Evolutionary conservation across 1,284 basidiomycete species (phyloP).

Genomic region (Sutorius eximius): DNA sequence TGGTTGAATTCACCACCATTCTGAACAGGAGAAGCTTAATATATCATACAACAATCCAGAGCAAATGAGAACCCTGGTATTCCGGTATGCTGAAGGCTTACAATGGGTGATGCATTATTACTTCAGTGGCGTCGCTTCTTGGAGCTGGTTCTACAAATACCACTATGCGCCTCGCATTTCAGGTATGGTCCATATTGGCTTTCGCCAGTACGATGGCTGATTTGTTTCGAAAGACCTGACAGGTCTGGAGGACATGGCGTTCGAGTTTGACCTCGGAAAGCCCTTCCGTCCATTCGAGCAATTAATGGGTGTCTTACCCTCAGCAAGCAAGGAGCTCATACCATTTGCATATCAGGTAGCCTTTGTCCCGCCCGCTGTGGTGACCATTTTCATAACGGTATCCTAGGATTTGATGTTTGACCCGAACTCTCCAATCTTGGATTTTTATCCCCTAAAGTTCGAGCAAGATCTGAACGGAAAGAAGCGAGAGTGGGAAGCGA

Average conservation of each 20-base stretch:
- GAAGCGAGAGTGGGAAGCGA: conserved; percentile 98
- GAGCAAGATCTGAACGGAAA: conserved; percentile 97
- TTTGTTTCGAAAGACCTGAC: conserved; percentile 61
- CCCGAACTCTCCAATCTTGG: conserved; percentile 83
- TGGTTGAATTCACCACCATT: not conserved
- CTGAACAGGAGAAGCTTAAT: conserved; percentile 73
- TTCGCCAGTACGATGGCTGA: conserved; percentile 5
- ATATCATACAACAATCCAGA: conserved; percentile 73
- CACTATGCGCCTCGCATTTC: conserved; percentile 96
- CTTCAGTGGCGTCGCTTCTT: conserved; percentile 94
- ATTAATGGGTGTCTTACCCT: conserved; percentile 96
- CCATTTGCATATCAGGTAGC: conserved; percentile 80
- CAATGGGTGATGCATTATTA: conserved; percentile 99
- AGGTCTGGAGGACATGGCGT: conserved; percentile 76
- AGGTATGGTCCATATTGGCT: conserved; percentile 48
- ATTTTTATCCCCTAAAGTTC: conserved; percentile 93
- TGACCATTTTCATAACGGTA: conserved; percentile 2
- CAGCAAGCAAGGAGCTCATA: conserved; percentile 85
- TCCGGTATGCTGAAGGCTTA: conserved; percentile 88
- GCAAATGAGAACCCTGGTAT: conserved; percentile 68
- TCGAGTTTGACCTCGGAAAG: conserved; percentile 82
- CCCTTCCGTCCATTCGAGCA: conserved; percentile 97
- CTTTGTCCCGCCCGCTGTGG: not conserved
- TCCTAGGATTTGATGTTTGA: conserved; percentile 86
- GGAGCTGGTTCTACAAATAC: conserved; percentile 99